phyloP scores from a whole-genome alignment of 176 grass and related monocot genomes.

The Aegilops umbellulata region DNA sequence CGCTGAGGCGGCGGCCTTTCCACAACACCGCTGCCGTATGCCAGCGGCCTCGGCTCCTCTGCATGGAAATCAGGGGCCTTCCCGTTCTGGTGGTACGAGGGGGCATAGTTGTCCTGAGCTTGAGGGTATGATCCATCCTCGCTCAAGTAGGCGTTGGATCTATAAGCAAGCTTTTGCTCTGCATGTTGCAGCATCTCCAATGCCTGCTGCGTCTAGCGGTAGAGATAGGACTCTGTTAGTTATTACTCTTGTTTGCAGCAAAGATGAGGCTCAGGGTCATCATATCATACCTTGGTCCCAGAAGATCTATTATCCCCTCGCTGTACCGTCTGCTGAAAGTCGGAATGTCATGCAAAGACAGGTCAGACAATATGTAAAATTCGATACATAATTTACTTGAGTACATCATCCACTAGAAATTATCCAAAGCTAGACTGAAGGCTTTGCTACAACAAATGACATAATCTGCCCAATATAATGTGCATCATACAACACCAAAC shows the following conservation, averaged over 20 bases:
- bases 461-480: background rate
- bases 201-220: conserved; percentile 30
- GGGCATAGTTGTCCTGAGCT: conserved; percentile 33
- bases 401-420: background rate
- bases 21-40: conserved; percentile 27
- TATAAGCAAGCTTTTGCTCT: conserved; percentile 49
- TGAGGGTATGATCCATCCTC: conserved; percentile 55
- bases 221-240: background rate
- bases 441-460: background rate
- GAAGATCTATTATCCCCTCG: conserved; percentile 54
- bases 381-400: background rate
- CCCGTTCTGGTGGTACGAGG: conserved; percentile 46
- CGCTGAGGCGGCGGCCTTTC: conserved; percentile 40
- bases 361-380: background rate
- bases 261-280: background rate
- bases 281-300: conserved; percentile 54
- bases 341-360: conserved; percentile 1
- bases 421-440: background rate
- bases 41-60: conserved; percentile 39
- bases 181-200: conserved; percentile 57
- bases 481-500: background rate
- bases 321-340: conserved; percentile 28
- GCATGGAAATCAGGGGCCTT: conserved; percentile 40
- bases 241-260: background rate
- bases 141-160: conserved; percentile 38